Evolutionary conservation across 169 alveolate genomes (phyloP).

Genomic region (Cardiosporidium cionae): DNA sequence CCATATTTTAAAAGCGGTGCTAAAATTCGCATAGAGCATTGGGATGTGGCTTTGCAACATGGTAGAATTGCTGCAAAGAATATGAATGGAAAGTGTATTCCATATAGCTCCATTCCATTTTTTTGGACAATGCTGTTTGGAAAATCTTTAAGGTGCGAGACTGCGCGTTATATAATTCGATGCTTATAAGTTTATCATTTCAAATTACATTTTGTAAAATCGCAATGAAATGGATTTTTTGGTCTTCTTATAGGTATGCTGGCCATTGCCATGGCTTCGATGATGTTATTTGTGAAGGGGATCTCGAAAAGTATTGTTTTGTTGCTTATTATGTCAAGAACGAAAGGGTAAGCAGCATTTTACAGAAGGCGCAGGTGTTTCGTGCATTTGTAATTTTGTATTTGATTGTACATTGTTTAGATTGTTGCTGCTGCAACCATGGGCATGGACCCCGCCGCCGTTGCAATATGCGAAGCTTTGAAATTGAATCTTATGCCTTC

Average conservation of each 20-base stretch:
- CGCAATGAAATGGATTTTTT: background rate
- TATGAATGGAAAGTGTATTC: slow-evolving; percentile 18
- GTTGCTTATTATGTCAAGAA: slow-evolving; percentile 34
- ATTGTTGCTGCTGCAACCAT: slow-evolving; percentile 27
- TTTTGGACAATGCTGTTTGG: slow-evolving; percentile 33
- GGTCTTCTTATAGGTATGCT: slow-evolving; percentile 1
- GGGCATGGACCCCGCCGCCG: slow-evolving; percentile 30
- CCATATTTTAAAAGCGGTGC: slow-evolving; percentile 31
- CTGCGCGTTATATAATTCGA: background rate
- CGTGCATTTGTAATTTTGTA: background rate
- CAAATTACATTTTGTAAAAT: background rate
- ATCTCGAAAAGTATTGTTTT: slow-evolving; percentile 14
- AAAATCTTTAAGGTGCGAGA: slow-evolving; percentile 19
- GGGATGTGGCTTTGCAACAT: slow-evolving; percentile 31
- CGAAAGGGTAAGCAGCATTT: background rate
- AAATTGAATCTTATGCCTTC: slow-evolving; percentile 19
- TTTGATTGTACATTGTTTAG: background rate
- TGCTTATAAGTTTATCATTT: background rate
- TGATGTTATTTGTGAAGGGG: slow-evolving; percentile 34
- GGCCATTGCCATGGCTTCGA: slow-evolving; percentile 18
- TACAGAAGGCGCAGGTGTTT: slow-evolving; percentile 1
- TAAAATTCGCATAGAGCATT: slow-evolving; percentile 33
- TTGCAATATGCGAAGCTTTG: slow-evolving; percentile 19
- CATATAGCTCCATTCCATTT: slow-evolving; percentile 24
- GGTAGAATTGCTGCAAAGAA: slow-evolving; percentile 33